Percentiles rank a stretch among this genome's conserved stretches.
Conservation (phyloP, 2,329 filamentous ascomycete species). For the Pezicula radicicola region DNA sequence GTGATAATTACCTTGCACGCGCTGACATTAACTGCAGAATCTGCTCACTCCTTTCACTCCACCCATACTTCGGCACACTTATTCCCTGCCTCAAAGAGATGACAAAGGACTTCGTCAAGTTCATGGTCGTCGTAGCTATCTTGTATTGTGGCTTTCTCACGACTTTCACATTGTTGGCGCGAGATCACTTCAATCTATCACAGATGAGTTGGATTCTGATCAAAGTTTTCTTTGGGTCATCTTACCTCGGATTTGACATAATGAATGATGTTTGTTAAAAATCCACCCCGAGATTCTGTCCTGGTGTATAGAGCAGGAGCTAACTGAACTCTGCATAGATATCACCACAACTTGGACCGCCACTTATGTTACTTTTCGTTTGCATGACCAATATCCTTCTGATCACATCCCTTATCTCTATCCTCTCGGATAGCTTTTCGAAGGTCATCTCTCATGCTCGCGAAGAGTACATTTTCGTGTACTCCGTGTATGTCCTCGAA, state of each 20-base stretch:
- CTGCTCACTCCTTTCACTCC: conserved; percentile 81
- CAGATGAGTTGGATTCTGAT: conserved; percentile 75
- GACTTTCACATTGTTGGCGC: conserved; percentile 77
- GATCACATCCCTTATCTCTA: conserved; percentile 74
- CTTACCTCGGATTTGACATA: conserved; percentile 69
- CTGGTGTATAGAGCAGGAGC: conserved; percentile 26
- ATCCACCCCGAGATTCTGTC: background rate
- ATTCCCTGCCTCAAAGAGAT: conserved; percentile 93
- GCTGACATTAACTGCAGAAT: conserved; percentile 47
- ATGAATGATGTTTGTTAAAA: conserved; percentile 50
- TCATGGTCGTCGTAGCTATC: conserved; percentile 74
- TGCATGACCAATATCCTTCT: conserved; percentile 75
- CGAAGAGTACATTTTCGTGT: conserved; percentile 80
- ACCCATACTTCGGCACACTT: conserved; percentile 85
- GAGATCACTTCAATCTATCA: conserved; percentile 60
- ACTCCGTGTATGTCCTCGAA: conserved; percentile 61
- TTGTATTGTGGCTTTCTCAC: conserved; percentile 87
- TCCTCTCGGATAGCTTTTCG: conserved; percentile 71
- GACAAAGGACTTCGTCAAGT: conserved; percentile 88
- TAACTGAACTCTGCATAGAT: conserved; percentile 6
- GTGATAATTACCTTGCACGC: too few species aligned
- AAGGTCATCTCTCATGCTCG: conserved; percentile 57
- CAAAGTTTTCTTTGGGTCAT: conserved; percentile 79
- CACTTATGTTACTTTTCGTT: conserved; percentile 58
- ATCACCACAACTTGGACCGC: conserved; percentile 22